Evolutionary conservation across 768 basidiomycete species (phyloP), one percentile per base, ranked within the genome.

Genomic region (Trametopsis cervina): DNA sequence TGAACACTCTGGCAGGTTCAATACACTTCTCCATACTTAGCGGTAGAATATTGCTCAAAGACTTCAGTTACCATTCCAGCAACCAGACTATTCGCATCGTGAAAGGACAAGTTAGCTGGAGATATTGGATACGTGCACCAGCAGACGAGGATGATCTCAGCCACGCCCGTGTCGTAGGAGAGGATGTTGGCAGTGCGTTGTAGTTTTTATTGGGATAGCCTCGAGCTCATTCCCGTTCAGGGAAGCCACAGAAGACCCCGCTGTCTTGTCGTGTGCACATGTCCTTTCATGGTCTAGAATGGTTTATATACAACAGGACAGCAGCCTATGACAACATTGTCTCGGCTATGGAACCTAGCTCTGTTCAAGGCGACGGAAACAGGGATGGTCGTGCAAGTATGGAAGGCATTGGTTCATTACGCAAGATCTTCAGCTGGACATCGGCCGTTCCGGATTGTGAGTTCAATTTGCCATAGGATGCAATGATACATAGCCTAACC

Each of bases 271-370:
- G 95, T 33, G 78, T 97, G 24, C 83, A 88, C 46, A 60, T 93
- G 23, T 81, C 81, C 5, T 57, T 89, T 2, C 80, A 94, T 56
- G 95, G 95, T 15, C 72, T 93, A 38, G 93, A 98, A 63, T 93
- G 89, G 84, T 90, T 90, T 63, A 57, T 98, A 36, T 96, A 89
- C 66, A 98, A 97, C 66, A 74, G 82, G 41, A 94, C 90, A 2
- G 78, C 89, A 3, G 83, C 91, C 3, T 97, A 85, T 65, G 92
- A 98, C 60, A 75, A 80, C 45, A 92, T 98, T 44, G 67, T 95
- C 17, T 75, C 85, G 10, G 80, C 86, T 59, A 81, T 93, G 75
- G 76, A 78, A 50, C 66, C 56, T 50, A 10, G 46, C 23, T 15
- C 46, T 51, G 36, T 49, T 46, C 0, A 59, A 49, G n/a, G 42